Evolutionary conservation across 139 green algal species (phyloP), one percentile per base, ranked within the genome.

Genomic region (Diplosphaera chodatii): DNA sequence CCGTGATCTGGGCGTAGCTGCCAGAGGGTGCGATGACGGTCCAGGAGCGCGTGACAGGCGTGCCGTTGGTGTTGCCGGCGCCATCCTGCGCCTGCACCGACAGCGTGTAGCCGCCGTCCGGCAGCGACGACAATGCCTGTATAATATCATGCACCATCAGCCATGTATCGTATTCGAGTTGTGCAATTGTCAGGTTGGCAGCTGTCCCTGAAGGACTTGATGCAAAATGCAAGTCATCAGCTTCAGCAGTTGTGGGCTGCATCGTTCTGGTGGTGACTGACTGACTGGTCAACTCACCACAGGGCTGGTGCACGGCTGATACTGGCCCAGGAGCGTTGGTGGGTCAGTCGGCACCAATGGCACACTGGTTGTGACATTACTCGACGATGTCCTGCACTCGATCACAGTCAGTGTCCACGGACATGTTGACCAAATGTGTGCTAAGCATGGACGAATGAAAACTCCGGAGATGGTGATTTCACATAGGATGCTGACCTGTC

Each of bases 61-160:
- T 18, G 48, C 48, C 48, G 2, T 65, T 34, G 15, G 67, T 73
- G 59, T 87, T 87, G 33, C 83, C 83, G 16, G 80, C 77, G 4
- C 32, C 63, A 41, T 88, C 81, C 1, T 78, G 41, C 1, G 69
- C 81, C n/a, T 69, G 69, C 18, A 75, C 56, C 33, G 55, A n/a
- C 28, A 80, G 71, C 25, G 56, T 73, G 62, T 64, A 76, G 32
- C 56, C 37, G 34, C 64, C 75, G 27, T 62, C 55, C 32, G 69
- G 65, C 69, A 80, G 34, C 28, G 69, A 72, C 37, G 31, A 16
- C 40, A 70, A 73, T 37, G 29, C 34, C 74, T 78, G 74, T 30
- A 62, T 16, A 18, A 30, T 3, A 59, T 29, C 4, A 4, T 27
- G 31, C 8, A 34, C 30, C 29, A 37, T 67, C 63, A 37, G n/a